These are phyloP conservation scores for Globisporangium acanthophoron DNA, from an alignment of 352 stramenopile genomes.

Conservation along the genomic window DNA sequence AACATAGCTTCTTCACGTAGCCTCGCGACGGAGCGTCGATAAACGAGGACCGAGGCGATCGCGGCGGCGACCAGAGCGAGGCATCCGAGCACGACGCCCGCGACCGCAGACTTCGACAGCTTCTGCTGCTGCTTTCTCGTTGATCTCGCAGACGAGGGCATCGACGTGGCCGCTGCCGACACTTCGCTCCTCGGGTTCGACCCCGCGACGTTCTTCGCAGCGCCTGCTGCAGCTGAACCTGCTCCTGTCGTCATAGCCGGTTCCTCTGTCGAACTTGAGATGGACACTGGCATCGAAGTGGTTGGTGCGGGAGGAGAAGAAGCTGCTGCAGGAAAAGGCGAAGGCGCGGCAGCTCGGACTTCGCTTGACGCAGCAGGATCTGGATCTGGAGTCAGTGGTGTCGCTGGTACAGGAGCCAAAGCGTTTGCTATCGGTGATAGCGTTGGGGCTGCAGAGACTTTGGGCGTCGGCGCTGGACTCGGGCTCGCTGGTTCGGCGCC, in stretches of 20 bases:
- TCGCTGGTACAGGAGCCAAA: background rate
- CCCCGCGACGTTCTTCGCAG: too few species aligned
- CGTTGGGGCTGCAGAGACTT: background rate
- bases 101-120: slow-evolving; percentile 1
- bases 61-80: background rate
- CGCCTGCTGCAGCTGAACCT: too few species aligned
- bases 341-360: background rate
- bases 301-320: background rate
- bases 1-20: slow-evolving; percentile 9
- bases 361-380: too few species aligned
- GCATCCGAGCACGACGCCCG: slow-evolving; percentile 1
- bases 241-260: too few species aligned
- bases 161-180: background rate
- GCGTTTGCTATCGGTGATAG: background rate
- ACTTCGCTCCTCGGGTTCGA: background rate
- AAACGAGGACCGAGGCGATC: background rate
- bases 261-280: background rate
- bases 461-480: background rate
- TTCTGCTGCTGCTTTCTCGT: background rate
- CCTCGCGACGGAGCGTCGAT: background rate
- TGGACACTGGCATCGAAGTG: background rate
- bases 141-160: background rate
- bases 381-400: background rate
- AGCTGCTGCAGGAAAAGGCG: background rate
- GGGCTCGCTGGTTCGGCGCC: background rate